Conservation (phyloP, 2,329 filamentous ascomycete genomes). For the Fusarium cicatricum region DNA sequence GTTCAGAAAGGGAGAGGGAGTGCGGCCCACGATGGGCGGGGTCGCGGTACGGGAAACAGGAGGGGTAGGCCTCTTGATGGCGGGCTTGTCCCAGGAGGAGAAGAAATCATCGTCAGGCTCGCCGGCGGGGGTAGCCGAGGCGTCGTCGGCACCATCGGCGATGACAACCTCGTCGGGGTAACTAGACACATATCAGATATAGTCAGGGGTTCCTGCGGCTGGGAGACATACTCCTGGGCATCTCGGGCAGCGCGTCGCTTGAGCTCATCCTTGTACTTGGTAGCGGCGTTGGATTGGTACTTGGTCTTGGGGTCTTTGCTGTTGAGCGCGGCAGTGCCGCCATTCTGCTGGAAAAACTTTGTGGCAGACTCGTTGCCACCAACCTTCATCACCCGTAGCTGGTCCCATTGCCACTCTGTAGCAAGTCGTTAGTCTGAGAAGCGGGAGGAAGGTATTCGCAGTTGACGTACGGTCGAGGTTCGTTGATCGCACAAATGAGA, state of each 20-base stretch:
- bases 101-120: constrained; percentile 97
- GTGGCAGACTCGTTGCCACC: constrained; percentile 98
- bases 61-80: constrained; percentile 95
- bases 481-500: constrained; percentile 98
- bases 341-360: constrained; percentile 97
- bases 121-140: constrained; percentile 77
- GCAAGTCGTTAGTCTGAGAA: constrained; percentile 25
- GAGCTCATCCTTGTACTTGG: constrained; percentile 97
- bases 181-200: constrained; percentile 56
- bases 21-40: constrained; percentile 81
- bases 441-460: neutral
- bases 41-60: constrained; percentile 90
- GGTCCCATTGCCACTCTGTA: constrained; percentile 97
- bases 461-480: constrained; percentile 89
- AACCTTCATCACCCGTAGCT: constrained; percentile 96
- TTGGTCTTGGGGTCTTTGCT: constrained; percentile 98
- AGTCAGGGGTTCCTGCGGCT: neutral
- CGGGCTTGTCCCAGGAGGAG: constrained; percentile 97
- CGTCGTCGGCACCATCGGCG: constrained; percentile 76
- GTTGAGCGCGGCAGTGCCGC: constrained; percentile 89
- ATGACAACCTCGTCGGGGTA: constrained; percentile 87
- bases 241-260: constrained; percentile 85
- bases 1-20: constrained; percentile 89
- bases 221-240: constrained; percentile 76
- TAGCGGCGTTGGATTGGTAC: constrained; percentile 91